Conservation (phyloP, 2,329 filamentous ascomycete genomes). For the Botrytis paeoniae region DNA sequence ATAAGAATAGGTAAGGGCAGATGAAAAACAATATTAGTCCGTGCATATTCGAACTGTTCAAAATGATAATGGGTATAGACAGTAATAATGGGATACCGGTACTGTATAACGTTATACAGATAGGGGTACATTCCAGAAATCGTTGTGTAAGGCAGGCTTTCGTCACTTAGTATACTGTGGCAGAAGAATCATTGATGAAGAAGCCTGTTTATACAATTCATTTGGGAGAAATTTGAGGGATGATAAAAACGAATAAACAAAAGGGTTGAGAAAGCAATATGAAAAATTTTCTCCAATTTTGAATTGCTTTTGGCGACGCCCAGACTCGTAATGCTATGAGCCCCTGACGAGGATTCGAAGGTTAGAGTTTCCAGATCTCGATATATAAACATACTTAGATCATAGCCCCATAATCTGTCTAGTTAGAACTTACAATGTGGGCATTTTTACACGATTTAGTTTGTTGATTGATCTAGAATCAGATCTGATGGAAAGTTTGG, state of each 20-base stretch:
- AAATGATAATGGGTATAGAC: constrained; percentile 12
- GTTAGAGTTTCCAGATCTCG: background rate
- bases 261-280: background rate
- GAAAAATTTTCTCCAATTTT: background rate
- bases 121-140: background rate
- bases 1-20: constrained; percentile 1
- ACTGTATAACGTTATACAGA: constrained; percentile 6
- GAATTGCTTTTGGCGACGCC: constrained; percentile 10
- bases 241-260: background rate
- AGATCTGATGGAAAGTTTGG: background rate
- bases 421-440: background rate
- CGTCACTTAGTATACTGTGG: background rate
- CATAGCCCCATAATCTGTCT: background rate
- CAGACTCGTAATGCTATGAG: background rate
- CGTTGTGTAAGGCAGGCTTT: constrained; percentile 1
- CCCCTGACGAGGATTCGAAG: constrained; percentile 13
- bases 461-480: background rate
- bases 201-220: background rate
- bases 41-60: constrained; percentile 13
- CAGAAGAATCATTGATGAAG: background rate
- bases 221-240: background rate
- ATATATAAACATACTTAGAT: background rate
- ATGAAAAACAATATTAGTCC: constrained; percentile 6
- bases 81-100: constrained; percentile 9
- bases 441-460: background rate